phyloP scores from a whole-genome alignment of 2,329 filamentous ascomycete species.

The Diaporthe sp. region DNA sequence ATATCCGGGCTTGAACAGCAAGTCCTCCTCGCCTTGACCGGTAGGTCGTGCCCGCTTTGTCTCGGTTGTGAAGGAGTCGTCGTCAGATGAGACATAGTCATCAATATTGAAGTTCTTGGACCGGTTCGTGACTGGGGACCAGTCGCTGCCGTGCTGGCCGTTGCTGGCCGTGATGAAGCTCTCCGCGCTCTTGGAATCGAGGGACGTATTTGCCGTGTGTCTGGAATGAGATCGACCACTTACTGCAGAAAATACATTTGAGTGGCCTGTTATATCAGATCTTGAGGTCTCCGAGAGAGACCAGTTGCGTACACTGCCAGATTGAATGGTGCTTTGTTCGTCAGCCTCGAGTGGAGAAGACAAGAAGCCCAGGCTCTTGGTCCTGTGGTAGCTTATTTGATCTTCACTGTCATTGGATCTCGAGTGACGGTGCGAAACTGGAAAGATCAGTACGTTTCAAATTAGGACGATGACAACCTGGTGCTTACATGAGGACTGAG shows the following conservation, averaged over 20 bases:
- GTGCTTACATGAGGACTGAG: conserved; percentile 30
- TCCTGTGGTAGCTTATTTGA: conserved; percentile 45
- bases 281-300: conserved; percentile 60
- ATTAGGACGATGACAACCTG: not conserved
- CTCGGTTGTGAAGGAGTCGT: conserved; percentile 50
- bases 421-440: conserved; percentile 29
- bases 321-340: conserved; percentile 53
- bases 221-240: conserved; percentile 55
- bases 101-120: conserved; percentile 53
- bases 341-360: conserved; percentile 51
- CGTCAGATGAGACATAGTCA: conserved; percentile 56
- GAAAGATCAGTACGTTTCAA: not conserved
- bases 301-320: conserved; percentile 56
- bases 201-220: conserved; percentile 61
- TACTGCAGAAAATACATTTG: conserved; percentile 51
- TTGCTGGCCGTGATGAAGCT: conserved; percentile 41
- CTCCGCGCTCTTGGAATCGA: conserved; percentile 52
- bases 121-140: conserved; percentile 35
- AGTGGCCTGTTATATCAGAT: conserved; percentile 56
- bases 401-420: conserved; percentile 36
- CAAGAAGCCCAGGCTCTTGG: conserved; percentile 44
- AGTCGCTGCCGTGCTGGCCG: conserved; percentile 35
- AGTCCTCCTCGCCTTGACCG: conserved; percentile 53
- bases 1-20: conserved; percentile 55
- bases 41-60: conserved; percentile 39